Percentiles rank a stretch among this genome's conserved stretches.
These are phyloP conservation scores for Salix brachista DNA, from an alignment of 345 rosid species.

Conservation along the genomic window DNA sequence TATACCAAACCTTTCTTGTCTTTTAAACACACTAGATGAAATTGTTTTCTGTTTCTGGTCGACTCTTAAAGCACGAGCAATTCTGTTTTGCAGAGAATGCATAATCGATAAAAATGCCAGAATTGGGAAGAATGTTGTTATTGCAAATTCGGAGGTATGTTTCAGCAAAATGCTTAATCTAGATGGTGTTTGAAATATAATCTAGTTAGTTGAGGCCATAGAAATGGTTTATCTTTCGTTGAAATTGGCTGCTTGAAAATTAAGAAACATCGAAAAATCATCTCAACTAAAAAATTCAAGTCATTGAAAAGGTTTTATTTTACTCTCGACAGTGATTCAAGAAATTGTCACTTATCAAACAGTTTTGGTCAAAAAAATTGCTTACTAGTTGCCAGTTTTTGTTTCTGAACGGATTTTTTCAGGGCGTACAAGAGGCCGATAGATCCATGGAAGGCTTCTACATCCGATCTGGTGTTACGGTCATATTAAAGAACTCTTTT, in stretches of 20 bases:
- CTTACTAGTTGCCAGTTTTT: not conserved
- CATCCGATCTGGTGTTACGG: slow-evolving; percentile 60
- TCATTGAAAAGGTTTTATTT: too few species aligned
- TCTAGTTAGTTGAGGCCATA: too few species aligned
- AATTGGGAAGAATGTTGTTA: slow-evolving; percentile 80
- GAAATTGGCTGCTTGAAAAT: too few species aligned
- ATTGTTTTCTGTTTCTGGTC: not conserved
- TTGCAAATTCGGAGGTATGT: slow-evolving; percentile 78
- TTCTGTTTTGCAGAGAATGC: slow-evolving; percentile 57
- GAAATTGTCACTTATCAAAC: not conserved
- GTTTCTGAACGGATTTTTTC: slow-evolving; percentile 6
- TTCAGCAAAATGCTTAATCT: not conserved
- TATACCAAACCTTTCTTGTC: not conserved
- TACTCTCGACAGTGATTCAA: not conserved
- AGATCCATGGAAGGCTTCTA: slow-evolving; percentile 81
- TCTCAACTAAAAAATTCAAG: too few species aligned
- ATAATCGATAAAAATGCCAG: slow-evolving; percentile 94
- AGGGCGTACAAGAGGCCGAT: slow-evolving; percentile 87
- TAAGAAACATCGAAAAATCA: too few species aligned
- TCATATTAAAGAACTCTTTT: not conserved
- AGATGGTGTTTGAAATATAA: too few species aligned
- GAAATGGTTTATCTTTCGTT: too few species aligned
- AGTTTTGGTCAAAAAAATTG: too few species aligned
- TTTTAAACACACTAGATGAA: not conserved
- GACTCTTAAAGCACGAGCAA: not conserved